Conservation (phyloP, 2,329 filamentous ascomycete species). For the Exserohilum rostratum region DNA sequence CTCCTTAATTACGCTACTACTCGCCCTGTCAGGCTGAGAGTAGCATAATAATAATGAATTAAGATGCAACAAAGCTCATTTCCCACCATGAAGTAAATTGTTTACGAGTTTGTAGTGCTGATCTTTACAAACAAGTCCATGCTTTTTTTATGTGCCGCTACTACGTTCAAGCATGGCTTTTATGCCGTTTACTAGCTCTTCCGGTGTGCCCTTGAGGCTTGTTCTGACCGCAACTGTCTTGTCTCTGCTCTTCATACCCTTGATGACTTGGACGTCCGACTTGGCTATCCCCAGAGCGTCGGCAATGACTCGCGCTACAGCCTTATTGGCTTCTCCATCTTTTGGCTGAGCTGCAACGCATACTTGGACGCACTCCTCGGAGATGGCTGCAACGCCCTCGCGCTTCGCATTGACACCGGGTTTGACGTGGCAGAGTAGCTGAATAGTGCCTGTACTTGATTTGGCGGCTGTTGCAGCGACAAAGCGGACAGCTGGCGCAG, state of each 20-base stretch:
- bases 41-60: constrained; percentile 25
- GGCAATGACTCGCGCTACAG: constrained; percentile 67
- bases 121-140: background rate
- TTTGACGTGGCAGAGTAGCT: constrained; percentile 70
- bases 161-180: constrained; percentile 13
- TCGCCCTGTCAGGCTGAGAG: constrained; percentile 15
- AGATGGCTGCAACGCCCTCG: constrained; percentile 65
- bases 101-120: too few species aligned
- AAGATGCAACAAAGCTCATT: background rate
- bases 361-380: constrained; percentile 64
- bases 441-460: constrained; percentile 46
- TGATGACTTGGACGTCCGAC: constrained; percentile 66
- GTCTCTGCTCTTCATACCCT: constrained; percentile 67
- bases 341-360: constrained; percentile 69
- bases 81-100: background rate
- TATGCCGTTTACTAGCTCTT: constrained; percentile 34
- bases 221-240: constrained; percentile 57
- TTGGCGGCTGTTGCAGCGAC: constrained; percentile 31
- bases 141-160: background rate
- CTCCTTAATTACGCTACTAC: constrained; percentile 12
- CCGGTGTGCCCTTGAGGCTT: constrained; percentile 17
- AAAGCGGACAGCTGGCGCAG: constrained; percentile 36
- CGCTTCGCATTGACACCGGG: constrained; percentile 67
- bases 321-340: constrained; percentile 73
- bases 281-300: constrained; percentile 67